Evolutionary conservation across 2,329 filamentous ascomycete genomes (phyloP).

Genomic region (Colletotrichum sublineola): DNA sequence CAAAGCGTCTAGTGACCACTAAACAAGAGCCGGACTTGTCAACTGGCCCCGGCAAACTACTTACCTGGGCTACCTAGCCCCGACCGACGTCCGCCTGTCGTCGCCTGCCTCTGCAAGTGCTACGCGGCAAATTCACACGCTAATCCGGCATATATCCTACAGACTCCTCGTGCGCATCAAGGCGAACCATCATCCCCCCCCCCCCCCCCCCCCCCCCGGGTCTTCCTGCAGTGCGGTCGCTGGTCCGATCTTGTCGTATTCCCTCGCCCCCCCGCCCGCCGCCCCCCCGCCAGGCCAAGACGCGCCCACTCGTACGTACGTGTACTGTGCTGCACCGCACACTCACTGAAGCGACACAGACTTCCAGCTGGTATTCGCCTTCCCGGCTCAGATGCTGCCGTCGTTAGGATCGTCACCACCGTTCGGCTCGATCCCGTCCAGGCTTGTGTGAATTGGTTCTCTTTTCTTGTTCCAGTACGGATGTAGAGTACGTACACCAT

Average conservation of each 20-base stretch:
- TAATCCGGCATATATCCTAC: conserved; percentile 9
- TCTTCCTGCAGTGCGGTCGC: background rate
- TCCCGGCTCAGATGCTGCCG: conserved; percentile 26
- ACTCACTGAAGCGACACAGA: conserved; percentile 18
- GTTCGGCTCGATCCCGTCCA: conserved; percentile 1
- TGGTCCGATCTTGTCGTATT: conserved; percentile 10
- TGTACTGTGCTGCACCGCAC: background rate
- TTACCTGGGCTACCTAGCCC: background rate
- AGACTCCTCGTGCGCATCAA: background rate
- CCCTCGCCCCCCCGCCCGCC: background rate
- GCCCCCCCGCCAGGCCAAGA: background rate
- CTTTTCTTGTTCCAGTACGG: background rate
- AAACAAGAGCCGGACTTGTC: conserved; percentile 25
- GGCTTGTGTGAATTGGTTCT: background rate
- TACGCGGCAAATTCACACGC: conserved; percentile 26
- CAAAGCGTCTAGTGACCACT: conserved; percentile 16
- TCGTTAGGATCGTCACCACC: conserved; percentile 24
- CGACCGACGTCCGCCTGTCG: conserved; percentile 12
- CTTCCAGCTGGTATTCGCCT: conserved; percentile 27
- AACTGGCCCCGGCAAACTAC: conserved; percentile 24
- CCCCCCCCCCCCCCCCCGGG: background rate
- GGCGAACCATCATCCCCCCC: background rate
- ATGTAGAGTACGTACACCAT: background rate
- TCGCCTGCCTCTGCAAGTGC: conserved; percentile 10
- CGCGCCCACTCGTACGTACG: background rate